Percentiles rank a stretch among this genome's conserved stretches.
Conservation (phyloP, 305 asterid genomes). For the Fraxinus xanthoxyloides region DNA sequence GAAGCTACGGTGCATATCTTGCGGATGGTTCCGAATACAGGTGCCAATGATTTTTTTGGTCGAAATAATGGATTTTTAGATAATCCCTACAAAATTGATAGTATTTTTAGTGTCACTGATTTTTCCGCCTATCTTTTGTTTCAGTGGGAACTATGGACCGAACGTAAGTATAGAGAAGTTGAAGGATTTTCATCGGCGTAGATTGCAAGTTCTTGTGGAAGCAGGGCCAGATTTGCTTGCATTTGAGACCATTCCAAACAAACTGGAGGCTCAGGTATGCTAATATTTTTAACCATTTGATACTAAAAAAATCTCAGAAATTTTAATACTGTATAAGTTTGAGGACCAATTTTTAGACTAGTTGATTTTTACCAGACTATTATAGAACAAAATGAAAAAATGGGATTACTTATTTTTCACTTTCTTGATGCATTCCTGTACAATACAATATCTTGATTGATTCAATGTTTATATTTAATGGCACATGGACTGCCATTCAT, state of each 20-base stretch:
- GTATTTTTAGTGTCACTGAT: neutral
- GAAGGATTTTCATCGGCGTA: constrained; percentile 71
- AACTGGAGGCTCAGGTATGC: constrained; percentile 74
- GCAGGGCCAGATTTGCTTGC: constrained; percentile 79
- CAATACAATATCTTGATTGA: neutral
- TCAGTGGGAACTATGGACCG: constrained; percentile 68
- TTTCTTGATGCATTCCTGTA: neutral
- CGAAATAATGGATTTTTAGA: neutral
- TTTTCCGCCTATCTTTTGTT: neutral
- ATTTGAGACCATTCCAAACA: constrained; percentile 87
- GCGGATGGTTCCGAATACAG: constrained; percentile 92
- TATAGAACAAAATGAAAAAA: neutral
- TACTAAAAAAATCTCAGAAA: neutral
- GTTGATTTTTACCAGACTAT: neutral
- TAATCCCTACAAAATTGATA: neutral
- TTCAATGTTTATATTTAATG: neutral
- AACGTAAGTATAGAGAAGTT: constrained; percentile 45
- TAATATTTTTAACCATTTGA: neutral
- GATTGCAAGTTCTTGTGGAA: constrained; percentile 71
- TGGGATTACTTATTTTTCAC: neutral
- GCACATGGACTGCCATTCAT: neutral
- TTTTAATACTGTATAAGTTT: neutral
- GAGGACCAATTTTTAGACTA: neutral
- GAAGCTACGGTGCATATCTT: constrained; percentile 89
- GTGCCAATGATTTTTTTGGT: constrained; percentile 21